Evolutionary conservation across 139 green algal genomes (phyloP).

Genomic region (Zygnema circumcarinatum): DNA sequence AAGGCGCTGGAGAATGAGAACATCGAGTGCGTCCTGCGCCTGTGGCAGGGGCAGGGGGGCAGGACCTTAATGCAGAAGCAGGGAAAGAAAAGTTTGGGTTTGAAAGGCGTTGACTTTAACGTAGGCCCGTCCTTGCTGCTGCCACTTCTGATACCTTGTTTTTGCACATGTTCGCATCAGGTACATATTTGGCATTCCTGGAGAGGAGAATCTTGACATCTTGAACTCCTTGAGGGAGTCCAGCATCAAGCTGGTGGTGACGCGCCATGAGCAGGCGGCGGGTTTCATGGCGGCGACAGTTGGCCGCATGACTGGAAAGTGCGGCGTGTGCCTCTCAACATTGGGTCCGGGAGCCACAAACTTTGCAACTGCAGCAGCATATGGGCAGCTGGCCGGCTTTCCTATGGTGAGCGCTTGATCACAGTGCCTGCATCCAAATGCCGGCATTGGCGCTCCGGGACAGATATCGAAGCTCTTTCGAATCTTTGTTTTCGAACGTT

Average conservation of each 20-base stretch:
- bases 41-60: too few relatives aligned
- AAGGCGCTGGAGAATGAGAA: constrained; percentile 62
- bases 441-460: too few relatives aligned
- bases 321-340: constrained; percentile 57
- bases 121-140: too few relatives aligned
- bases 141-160: too few relatives aligned
- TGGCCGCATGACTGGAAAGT: constrained; percentile 61
- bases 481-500: too few relatives aligned
- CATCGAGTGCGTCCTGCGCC: constrained; percentile 46
- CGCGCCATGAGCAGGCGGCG: constrained; percentile 62
- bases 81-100: too few relatives aligned
- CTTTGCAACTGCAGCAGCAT: constrained; percentile 58
- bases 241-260: constrained; percentile 62
- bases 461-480: too few relatives aligned
- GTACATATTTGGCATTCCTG: constrained; percentile 65
- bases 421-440: not conserved
- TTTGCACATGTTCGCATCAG: constrained; percentile 1
- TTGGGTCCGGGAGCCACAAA: constrained; percentile 64
- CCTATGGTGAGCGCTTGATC: constrained; percentile 46
- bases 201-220: constrained; percentile 66
- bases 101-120: too few relatives aligned
- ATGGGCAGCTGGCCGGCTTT: constrained; percentile 60
- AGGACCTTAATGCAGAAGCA: too few relatives aligned
- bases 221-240: constrained; percentile 53
- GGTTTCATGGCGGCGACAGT: constrained; percentile 65